Conservation (phyloP, 192 early-diverging fungal species). For the Oehlia diaphana region DNA sequence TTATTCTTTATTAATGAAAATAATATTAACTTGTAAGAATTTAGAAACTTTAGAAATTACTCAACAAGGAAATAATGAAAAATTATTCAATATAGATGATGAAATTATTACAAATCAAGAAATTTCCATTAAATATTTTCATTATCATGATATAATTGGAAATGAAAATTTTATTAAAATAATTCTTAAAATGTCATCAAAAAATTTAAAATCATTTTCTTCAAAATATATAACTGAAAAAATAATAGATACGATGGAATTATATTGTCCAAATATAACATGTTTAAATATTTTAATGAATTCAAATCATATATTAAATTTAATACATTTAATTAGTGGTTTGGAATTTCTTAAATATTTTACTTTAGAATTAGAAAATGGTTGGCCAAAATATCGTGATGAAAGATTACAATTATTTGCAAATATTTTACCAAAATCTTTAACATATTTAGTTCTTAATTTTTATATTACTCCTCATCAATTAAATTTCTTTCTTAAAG, state of each 20-base stretch:
- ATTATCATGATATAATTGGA: not conserved
- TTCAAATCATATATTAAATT: not conserved
- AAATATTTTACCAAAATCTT: not conserved
- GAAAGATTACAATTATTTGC: not conserved
- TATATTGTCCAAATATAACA: not conserved
- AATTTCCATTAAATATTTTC: not conserved
- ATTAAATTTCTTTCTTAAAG: not conserved
- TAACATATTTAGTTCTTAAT: not conserved
- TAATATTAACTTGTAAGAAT: not conserved
- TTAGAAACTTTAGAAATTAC: not conserved
- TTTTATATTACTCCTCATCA: not conserved
- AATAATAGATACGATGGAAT: not conserved
- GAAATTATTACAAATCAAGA: not conserved
- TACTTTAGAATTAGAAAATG: not conserved
- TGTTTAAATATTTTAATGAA: not conserved
- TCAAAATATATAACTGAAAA: not conserved
- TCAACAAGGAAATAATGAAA: not conserved
- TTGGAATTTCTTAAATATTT: too few relatives aligned
- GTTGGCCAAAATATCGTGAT: not conserved
- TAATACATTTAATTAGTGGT: too few relatives aligned
- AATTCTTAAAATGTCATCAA: not conserved
- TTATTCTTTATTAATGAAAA: not conserved
- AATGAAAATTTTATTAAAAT: not conserved
- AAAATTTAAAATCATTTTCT: not conserved
- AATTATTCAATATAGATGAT: not conserved